Conservation (phyloP, 768 basidiomycete genomes). For the Suillus subalutaceus region DNA sequence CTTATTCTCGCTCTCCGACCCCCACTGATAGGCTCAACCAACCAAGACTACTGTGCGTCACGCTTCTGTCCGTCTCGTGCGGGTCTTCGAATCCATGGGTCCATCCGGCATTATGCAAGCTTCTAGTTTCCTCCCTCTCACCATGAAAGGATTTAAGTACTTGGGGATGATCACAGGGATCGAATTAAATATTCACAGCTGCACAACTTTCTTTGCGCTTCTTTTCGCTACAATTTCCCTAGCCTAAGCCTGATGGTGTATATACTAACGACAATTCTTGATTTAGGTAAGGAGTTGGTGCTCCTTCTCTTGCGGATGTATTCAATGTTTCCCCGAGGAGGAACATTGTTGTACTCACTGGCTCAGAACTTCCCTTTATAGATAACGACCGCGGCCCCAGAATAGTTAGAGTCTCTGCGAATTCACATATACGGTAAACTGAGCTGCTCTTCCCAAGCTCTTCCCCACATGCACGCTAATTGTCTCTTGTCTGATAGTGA, state of each 20-base stretch:
- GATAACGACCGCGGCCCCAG: neutral
- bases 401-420: neutral
- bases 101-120: neutral
- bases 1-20: neutral
- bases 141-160: neutral
- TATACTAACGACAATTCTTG: neutral
- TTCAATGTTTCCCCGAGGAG: slow-evolving; percentile 4
- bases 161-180: neutral
- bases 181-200: neutral
- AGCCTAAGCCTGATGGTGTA: neutral
- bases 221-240: neutral
- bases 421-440: neutral
- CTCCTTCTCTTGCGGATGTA: neutral
- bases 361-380: neutral
- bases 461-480: neutral
- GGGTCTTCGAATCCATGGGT: neutral
- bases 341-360: neutral
- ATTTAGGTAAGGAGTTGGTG: neutral
- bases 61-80: neutral
- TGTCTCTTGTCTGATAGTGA: neutral
- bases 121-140: neutral
- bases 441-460: neutral
- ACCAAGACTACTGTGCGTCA: neutral
- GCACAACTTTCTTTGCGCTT: neutral
- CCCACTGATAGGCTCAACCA: neutral